These are phyloP conservation scores for Phytophthora macrochlamydospora DNA, from an alignment of 352 stramenopile species.

Conservation along the genomic window DNA sequence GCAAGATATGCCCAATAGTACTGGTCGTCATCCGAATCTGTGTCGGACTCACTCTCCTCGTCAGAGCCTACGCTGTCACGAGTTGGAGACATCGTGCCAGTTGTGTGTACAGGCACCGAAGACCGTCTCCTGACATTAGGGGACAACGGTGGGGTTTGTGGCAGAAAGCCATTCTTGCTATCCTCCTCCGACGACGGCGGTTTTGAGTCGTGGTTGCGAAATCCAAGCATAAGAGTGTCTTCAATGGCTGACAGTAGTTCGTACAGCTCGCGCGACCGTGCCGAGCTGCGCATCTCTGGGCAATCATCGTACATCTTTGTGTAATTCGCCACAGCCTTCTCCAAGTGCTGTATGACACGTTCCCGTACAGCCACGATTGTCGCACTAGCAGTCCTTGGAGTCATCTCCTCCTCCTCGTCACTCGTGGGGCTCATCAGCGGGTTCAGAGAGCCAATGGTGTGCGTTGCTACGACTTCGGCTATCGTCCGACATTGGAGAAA, in stretches of 20 bases:
- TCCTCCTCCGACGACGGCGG: constrained; percentile 18
- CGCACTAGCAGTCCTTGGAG: constrained; percentile 8
- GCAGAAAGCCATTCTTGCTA: constrained; percentile 18
- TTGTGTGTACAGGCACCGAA: constrained; percentile 18
- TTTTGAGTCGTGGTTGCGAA: constrained; percentile 31
- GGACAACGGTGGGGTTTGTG: constrained; percentile 30
- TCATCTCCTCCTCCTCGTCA: constrained; percentile 25
- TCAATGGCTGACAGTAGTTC: constrained; percentile 74
- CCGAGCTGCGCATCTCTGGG: constrained; percentile 69
- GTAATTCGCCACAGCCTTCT: constrained; percentile 64
- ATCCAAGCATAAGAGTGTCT: constrained; percentile 74
- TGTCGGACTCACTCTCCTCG: constrained; percentile 25
- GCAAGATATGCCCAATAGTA: constrained; percentile 81
- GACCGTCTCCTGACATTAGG: constrained; percentile 19
- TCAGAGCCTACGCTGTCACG: constrained; percentile 28
- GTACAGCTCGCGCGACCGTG: constrained; percentile 67
- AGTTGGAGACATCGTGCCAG: constrained; percentile 19
- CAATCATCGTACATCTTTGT: constrained; percentile 63
- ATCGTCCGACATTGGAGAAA: constrained; percentile 25
- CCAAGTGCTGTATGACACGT: constrained; percentile 56
- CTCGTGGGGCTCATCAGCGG: constrained; percentile 23
- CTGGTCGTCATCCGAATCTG: constrained; percentile 30
- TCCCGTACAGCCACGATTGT: constrained; percentile 45
- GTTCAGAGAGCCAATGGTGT: constrained; percentile 25
- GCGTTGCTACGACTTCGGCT: constrained; percentile 22